These are phyloP conservation scores for Ganoderma boninense DNA, from an alignment of 1,284 basidiomycete species.

Conservation along the genomic window DNA sequence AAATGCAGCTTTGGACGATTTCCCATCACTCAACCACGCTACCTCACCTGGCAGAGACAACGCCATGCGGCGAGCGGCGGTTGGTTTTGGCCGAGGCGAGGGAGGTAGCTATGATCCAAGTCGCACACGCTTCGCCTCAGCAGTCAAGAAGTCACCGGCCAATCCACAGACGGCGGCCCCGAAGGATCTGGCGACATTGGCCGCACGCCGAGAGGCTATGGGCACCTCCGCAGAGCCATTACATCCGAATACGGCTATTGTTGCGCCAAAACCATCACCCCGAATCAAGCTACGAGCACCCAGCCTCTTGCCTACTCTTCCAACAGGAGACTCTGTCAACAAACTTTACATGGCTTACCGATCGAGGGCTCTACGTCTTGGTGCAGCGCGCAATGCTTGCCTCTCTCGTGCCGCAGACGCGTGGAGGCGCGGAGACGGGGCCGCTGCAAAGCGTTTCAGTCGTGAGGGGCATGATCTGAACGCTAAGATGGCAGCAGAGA, in stretches of 20 bases:
- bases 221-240: conserved; percentile 65
- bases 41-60: conserved; percentile 52
- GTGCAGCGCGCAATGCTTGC: conserved; percentile 93
- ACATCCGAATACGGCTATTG: conserved; percentile 70
- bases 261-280: conserved; percentile 86
- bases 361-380: conserved; percentile 81
- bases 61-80: conserved; percentile 50
- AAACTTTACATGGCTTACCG: conserved; percentile 87
- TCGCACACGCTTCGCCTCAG: conserved; percentile 84
- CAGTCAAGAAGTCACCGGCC: conserved; percentile 73
- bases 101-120: conserved; percentile 72
- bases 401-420: conserved; percentile 96
- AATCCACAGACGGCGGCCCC: conserved; percentile 37
- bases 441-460: conserved; percentile 92
- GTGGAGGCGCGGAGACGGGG: conserved; percentile 93
- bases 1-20: conserved; percentile 79
- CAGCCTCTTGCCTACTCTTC: conserved; percentile 85
- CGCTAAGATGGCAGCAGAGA: conserved; percentile 87
- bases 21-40: conserved; percentile 72
- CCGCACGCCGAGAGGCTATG: conserved; percentile 63
- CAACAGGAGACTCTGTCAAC: conserved; percentile 84
- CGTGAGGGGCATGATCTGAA: conserved; percentile 94
- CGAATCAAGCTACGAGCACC: conserved; percentile 87
- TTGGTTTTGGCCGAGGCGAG: conserved; percentile 50
- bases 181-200: conserved; percentile 49